phyloP scores from a whole-genome alignment of 108 stramenopile genomes.

The Parmales sp. region DNA sequence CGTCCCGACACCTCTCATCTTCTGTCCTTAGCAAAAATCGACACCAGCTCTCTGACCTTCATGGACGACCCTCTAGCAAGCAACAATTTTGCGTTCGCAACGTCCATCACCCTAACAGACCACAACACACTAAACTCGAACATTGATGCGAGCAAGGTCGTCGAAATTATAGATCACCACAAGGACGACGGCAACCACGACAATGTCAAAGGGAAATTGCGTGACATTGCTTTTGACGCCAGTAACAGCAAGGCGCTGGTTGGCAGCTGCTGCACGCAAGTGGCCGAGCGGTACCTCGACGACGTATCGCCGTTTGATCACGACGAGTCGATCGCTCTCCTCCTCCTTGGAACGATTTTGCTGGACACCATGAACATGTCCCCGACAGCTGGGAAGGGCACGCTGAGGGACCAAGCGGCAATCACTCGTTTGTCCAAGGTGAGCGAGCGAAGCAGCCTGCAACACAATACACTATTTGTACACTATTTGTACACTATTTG shows the following conservation, averaged over 20 bases:
- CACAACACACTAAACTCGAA: slow-evolving; percentile 44
- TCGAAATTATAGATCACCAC: slow-evolving; percentile 71
- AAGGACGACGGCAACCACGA: slow-evolving; percentile 42
- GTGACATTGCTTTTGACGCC: slow-evolving; percentile 55
- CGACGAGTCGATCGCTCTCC: slow-evolving; percentile 26
- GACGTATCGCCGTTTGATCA: no score
- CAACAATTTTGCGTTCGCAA: background rate
- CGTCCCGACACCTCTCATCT: slow-evolving; percentile 30
- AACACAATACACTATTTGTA: no score
- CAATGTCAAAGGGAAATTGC: slow-evolving; percentile 29
- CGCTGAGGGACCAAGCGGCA: slow-evolving; percentile 48
- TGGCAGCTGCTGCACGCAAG: slow-evolving; percentile 49
- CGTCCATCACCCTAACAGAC: slow-evolving; percentile 50
- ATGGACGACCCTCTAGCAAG: background rate
- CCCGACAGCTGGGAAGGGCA: slow-evolving; percentile 54
- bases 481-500: background rate
- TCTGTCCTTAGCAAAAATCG: slow-evolving; percentile 28
- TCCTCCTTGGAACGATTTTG: slow-evolving; percentile 64
- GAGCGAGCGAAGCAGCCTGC: slow-evolving; percentile 52
- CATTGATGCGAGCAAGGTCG: slow-evolving; percentile 31
- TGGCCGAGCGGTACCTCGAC: slow-evolving; percentile 47
- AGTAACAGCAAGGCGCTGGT: slow-evolving; percentile 31
- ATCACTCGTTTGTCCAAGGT: slow-evolving; percentile 30
- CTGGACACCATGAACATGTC: slow-evolving; percentile 68
- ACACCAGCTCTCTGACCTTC: slow-evolving; percentile 3